Evolutionary conservation across 1,139 yeast species (phyloP), one percentile per base, ranked within the genome.

Genomic region (Kurtzmaniella quercitrusa): DNA sequence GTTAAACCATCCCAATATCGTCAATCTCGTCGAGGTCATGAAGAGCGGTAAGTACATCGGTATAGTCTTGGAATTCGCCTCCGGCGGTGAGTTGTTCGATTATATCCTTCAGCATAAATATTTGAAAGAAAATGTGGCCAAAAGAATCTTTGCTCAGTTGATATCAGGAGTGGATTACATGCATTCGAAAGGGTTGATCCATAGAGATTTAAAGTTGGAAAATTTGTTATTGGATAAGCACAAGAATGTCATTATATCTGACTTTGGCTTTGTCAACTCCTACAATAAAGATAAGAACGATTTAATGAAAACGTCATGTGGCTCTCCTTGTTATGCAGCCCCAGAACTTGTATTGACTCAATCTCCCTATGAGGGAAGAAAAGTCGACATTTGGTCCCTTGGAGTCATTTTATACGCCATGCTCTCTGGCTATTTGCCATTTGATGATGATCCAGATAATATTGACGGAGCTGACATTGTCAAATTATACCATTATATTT

Each of bases 261-360:
- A 86, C 62, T 86, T 86, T 63, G 95, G 95, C 1, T 93, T 93
- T 66, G 98, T 95, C 38, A 93, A 93, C 65, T 84, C 94, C 37
- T 93, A 89, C 66, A 76, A 77, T 47, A 68, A 73, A 31, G 76
- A 75, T 27, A 77, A 77, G 51, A 71, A 72, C 51, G 96, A 89
- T 60, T 70, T 89, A 44, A 93, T 93, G 98, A 85, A 84, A 60
- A 93, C 98, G 1, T 82, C 93, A 41, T 93, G 99, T 65, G 99
- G 99, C 1, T 88, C 96, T 6, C 98, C 98, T 0, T 91, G 98
- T 63, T 93, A 93, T 63, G 98, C 98, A 0, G 98, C 98, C 3
- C 98, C 98, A 0, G 98, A 93, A 63, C 70, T 93, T 48, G 98
- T 93, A 3, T 84, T 91, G 37, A 84, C 94, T 12, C 91, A 85